A percentile compares a stretch with the other conserved stretches of the same genome.
Conservation (phyloP, 495 filamentous ascomycete genomes). For the Aspergillus biplanus region DNA sequence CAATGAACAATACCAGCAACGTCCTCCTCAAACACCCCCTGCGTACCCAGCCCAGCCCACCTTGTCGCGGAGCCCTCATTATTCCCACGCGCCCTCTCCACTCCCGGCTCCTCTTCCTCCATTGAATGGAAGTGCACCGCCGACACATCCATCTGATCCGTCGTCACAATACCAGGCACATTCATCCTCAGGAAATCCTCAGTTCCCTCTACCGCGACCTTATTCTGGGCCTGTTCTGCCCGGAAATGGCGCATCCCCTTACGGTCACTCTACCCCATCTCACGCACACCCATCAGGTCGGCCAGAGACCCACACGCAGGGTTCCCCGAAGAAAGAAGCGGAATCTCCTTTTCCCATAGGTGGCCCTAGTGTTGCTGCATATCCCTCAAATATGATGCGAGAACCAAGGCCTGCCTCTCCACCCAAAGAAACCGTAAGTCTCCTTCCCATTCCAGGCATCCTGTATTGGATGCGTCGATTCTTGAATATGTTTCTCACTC, state of each 20-base stretch:
- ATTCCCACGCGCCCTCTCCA: constrained; percentile 54
- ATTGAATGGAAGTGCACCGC: constrained; percentile 55
- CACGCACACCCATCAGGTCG: constrained; percentile 52
- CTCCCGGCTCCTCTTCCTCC: constrained; percentile 53
- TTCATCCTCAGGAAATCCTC: constrained; percentile 36
- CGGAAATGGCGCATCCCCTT: constrained; percentile 46
- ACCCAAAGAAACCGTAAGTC: constrained; percentile 46
- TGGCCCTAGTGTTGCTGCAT: constrained; percentile 36
- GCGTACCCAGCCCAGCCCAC: constrained; percentile 57
- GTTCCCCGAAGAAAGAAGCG: constrained; percentile 43
- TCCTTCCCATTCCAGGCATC: neutral
- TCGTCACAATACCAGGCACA: constrained; percentile 51
- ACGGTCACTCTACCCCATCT: constrained; percentile 41
- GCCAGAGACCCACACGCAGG: constrained; percentile 48
- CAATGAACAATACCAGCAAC: constrained; percentile 60
- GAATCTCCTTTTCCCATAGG: constrained; percentile 44
- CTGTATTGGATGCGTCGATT: neutral
- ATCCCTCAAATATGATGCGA: constrained; percentile 34
- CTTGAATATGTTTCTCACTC: neutral
- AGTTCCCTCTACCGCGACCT: constrained; percentile 42
- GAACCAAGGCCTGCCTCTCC: constrained; percentile 40
- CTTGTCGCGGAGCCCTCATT: constrained; percentile 51
- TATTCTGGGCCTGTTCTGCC: constrained; percentile 48
- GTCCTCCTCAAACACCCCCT: constrained; percentile 57
- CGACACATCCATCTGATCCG: constrained; percentile 46